Percentiles rank a stretch among this genome's conserved stretches.
Conservation (phyloP, 2,329 filamentous ascomycete genomes). For the Claviceps quebecensis region DNA sequence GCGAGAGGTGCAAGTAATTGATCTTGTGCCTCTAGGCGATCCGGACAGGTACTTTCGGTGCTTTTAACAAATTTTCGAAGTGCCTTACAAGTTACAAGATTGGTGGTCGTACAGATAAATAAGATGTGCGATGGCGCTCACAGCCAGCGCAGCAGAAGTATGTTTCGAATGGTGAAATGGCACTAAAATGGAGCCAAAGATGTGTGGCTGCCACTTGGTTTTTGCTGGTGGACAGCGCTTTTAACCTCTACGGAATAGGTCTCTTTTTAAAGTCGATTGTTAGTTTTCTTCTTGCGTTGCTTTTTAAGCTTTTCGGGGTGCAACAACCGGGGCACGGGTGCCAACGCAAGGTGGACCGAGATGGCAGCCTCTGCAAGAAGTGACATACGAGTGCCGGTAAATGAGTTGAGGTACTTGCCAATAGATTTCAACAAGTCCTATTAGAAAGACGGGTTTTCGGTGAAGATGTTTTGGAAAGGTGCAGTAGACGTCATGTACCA, state of each 20-base stretch:
- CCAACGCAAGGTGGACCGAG: not conserved
- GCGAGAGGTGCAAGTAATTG: no score
- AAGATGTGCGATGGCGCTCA: not conserved
- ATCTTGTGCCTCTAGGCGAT: no score
- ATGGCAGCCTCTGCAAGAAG: not conserved
- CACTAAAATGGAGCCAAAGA: not conserved
- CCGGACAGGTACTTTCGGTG: not conserved
- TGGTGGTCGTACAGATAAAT: not conserved
- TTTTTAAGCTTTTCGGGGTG: not conserved
- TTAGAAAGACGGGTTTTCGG: not conserved
- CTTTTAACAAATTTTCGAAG: no score
- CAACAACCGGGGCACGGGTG: not conserved
- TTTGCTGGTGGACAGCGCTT: not conserved
- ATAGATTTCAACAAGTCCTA: not conserved
- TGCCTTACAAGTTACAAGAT: not conserved
- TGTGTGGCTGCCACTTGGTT: not conserved
- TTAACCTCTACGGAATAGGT: not conserved
- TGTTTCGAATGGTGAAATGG: not conserved
- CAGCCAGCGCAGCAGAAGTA: not conserved
- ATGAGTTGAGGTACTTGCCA: not conserved
- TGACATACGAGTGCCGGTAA: not conserved
- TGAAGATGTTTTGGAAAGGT: not conserved
- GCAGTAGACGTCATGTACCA: not conserved
- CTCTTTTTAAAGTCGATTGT: not conserved
- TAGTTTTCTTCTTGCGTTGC: not conserved